Base-by-base conservation (phyloP, 2,329 filamentous ascomycete genomes). In the Botrytis pseudocinerea region DNA sequence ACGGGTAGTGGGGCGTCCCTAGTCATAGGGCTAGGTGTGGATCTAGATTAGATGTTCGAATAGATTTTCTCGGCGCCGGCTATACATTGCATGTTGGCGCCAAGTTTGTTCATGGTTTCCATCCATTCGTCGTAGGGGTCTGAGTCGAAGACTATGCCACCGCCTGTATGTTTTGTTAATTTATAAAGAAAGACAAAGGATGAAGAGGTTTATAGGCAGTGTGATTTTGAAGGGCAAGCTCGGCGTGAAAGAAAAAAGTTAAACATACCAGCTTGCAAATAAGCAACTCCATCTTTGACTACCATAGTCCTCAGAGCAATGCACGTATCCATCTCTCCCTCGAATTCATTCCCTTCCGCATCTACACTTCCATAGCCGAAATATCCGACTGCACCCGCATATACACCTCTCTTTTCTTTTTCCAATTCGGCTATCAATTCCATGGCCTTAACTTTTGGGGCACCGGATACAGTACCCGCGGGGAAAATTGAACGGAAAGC, bases 401-500 rank as follows among this genome's bases (percentile, higher is more conserved):
- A 99, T 57, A 98, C 90, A 59, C 96, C 95, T 71, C 96, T 88
- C 86, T 98, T 98, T 87, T 99, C 96, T 76, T 88, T 86, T 84
- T 99, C 96, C 64, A 98, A 85, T 84, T 98, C 95, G 64, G 93
- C 94, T 79, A 99, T 99, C 75, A 99, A 86, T 84, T 98, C 93
- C 96, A 99, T 99, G 4, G 96, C 96, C 75, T 91, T 90, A 72
- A 99, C 94, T 84, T 99, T 99, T 73, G 96, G 96, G 6, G 96
- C 95, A 7, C 96, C 96, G 28, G 93, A 96, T 44, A 98, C 95
- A 0, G 96, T 99, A 72, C 96, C 96, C 7, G 96, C 96, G 0
- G 96, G 96, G 85, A 99, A 99, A 79, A 99, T 98, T 77, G 93
- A 95, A 57, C 95, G 89, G 85, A 99, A 97, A 16, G 96, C 96